Conservation (phyloP, 306 rosid genomes). For the Glycine tomentella region DNA sequence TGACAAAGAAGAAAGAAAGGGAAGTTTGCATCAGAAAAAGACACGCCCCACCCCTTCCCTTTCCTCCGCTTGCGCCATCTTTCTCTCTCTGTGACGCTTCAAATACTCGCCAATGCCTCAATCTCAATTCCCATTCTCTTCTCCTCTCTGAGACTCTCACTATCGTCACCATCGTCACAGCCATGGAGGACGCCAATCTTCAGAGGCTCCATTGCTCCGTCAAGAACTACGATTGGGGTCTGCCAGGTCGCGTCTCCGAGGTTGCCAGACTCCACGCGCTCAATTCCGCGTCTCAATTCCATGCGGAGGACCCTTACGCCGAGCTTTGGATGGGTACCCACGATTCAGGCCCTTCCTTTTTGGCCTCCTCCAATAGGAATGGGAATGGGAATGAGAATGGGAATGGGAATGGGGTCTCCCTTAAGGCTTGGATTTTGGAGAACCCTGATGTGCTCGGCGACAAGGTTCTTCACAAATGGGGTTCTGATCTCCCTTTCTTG, state of each 20-base stretch:
- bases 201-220: constrained; percentile 72
- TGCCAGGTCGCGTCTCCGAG: constrained; percentile 59
- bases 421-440: constrained; percentile 74
- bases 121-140: no score
- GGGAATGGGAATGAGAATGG: neutral
- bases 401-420: constrained; percentile 39
- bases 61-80: no score
- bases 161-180: no score
- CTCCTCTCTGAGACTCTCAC: no score
- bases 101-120: no score
- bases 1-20: no score
- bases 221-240: constrained; percentile 90
- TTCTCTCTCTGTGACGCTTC: no score
- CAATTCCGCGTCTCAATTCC: constrained; percentile 63
- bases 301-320: constrained; percentile 70
- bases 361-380: constrained; percentile 42
- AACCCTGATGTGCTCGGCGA: constrained; percentile 81
- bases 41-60: no score
- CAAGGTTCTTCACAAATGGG: constrained; percentile 76
- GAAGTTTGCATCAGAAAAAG: no score
- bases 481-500: constrained; percentile 86
- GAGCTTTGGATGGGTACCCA: constrained; percentile 99
- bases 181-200: constrained; percentile 50
- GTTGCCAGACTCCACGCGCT: constrained; percentile 71
- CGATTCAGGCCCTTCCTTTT: constrained; percentile 84